Evolutionary conservation across 2,329 filamentous ascomycete species (phyloP), one percentile per base, ranked within the genome.

Genomic region (Colletotrichum magnum): DNA sequence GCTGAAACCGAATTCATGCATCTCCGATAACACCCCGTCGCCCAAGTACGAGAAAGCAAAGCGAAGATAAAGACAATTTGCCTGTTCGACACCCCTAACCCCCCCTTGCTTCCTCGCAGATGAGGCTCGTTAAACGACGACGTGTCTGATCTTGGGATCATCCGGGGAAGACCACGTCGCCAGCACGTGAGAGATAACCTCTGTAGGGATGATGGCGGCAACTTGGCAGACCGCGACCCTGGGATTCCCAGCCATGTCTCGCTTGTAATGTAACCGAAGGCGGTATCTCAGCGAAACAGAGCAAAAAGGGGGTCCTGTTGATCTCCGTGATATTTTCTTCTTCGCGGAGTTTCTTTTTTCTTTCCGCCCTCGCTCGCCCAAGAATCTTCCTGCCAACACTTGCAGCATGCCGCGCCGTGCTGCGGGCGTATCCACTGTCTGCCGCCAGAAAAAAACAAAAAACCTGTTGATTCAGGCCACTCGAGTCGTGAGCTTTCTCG

Each of bases 141-240:
- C 50, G 39, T 60, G 66, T 69, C 66, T 69, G 62, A 66, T 59
- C 52, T 60, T 50, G 51, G 47, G 36, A 32, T 59, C 66, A 57
- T 69, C 62, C 51, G 66, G 61, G 66, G 66, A 69, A 69, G 50
- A 66, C 66, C 66, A 69, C 26, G 66, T 69, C 62, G 54, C 36
- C 43, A 48, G 43, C 65, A 68, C 54, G 61, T 52, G 61, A 68
- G 54, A 45, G 15, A 60, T 59, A 54, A 16, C 61, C 64, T 51
- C 52, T 48, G 66, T 66, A 66, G 62, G 66, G 50, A 66, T 69
- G 54, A 61, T 66, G 66, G 50, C 52, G 43, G 56, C 66, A 58
- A 41, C 54, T 45, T 62, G 59, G 26, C 50, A 50, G 43, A 60
- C 61, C 15, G 21, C 52, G 24, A 21, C 41, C 50, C 50, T 56